Conservation (phyloP, 306 rosid species). For the Purshia tridentata region DNA sequence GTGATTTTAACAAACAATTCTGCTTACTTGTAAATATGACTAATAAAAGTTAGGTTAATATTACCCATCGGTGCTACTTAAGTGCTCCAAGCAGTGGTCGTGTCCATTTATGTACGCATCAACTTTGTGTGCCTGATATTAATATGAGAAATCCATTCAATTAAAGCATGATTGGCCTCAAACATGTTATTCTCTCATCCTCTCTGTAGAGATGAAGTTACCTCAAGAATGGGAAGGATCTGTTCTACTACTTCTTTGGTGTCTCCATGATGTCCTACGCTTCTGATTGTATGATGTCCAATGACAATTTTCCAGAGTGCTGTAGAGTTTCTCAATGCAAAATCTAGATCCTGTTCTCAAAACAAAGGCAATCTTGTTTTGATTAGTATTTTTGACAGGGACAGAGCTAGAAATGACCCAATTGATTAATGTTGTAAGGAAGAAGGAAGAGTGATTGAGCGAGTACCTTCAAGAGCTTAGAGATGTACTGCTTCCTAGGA, state of each 20-base stretch:
- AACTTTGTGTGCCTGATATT: constrained; percentile 52
- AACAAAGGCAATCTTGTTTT: not conserved
- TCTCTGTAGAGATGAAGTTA: constrained; percentile 2
- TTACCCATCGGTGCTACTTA: constrained; percentile 48
- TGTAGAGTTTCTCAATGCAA: constrained; percentile 40
- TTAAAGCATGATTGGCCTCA: not conserved
- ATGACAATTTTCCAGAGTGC: constrained; percentile 79
- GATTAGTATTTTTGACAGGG: not conserved
- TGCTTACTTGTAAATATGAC: too few species aligned
- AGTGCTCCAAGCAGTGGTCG: constrained; percentile 72
- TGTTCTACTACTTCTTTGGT: constrained; percentile 53
- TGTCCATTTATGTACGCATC: constrained; percentile 77
- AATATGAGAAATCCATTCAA: not conserved
- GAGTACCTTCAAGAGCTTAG: constrained; percentile 60
- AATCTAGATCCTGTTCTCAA: constrained; percentile 38
- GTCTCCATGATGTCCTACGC: constrained; percentile 61
- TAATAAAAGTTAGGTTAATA: not conserved
- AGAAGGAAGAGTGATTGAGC: not conserved
- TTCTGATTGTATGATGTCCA: constrained; percentile 72
- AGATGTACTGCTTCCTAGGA: constrained; percentile 52
- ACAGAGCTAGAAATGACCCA: not conserved
- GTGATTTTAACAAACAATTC: not conserved
- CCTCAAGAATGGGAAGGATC: constrained; percentile 74
- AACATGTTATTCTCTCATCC: not conserved
- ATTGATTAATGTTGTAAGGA: not conserved